phyloP scores from a whole-genome alignment of 1,139 yeast genomes.

The Yamadazyma epiphylla region DNA sequence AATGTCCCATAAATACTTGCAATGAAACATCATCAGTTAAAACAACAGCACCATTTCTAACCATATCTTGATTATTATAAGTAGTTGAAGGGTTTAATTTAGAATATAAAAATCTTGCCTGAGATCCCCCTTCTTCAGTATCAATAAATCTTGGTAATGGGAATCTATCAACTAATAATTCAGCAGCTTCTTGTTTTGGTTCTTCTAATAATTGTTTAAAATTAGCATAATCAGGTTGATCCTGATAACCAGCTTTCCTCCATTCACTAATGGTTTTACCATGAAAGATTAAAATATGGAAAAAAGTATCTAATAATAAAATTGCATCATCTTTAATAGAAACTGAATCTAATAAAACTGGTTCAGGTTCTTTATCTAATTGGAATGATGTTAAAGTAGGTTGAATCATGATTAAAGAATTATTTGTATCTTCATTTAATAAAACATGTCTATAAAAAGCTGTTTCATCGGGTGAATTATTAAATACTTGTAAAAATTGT shows the following conservation, averaged over 20 bases:
- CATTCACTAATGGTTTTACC: conserved; percentile 68
- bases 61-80: conserved; percentile 57
- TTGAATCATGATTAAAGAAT: conserved; percentile 95
- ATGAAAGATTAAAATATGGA: conserved; percentile 68
- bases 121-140: conserved; percentile 74
- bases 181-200: conserved; percentile 70
- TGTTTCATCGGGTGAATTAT: conserved; percentile 98
- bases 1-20: conserved; percentile 88
- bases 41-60: conserved; percentile 68
- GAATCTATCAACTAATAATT: conserved; percentile 61
- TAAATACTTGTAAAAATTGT: conserved; percentile 93
- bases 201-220: conserved; percentile 57
- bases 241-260: conserved; percentile 67
- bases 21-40: conserved; percentile 92
- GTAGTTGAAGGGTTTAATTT: conserved; percentile 92
- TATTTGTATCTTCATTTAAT: conserved; percentile 85
- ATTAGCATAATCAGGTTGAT: conserved; percentile 58
- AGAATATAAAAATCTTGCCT: conserved; percentile 92
- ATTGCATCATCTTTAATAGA: conserved; percentile 62
- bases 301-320: conserved; percentile 66
- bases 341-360: conserved; percentile 66
- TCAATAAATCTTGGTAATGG: conserved; percentile 73
- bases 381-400: conserved; percentile 89
- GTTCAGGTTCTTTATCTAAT: conserved; percentile 57
- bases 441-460: conserved; percentile 94